A percentile compares a stretch with the other conserved stretches of the same genome.
phyloP scores from a whole-genome alignment of 192 early-diverging fungal genomes.

The Cladochytrium replicatum region DNA sequence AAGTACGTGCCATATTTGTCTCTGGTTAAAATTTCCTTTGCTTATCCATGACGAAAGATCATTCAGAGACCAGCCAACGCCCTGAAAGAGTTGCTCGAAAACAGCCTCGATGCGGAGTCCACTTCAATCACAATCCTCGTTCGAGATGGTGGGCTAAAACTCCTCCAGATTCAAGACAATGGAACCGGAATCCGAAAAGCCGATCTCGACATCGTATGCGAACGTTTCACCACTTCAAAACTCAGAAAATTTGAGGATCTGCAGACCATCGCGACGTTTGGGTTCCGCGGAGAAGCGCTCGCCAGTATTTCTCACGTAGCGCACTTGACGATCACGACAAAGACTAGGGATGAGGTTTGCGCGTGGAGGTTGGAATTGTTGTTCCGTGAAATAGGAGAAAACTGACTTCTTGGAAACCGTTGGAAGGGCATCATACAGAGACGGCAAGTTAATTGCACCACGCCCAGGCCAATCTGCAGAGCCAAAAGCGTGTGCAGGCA shows the following conservation, averaged over 20 bases:
- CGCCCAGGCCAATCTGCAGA: conserved; percentile 63
- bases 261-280: conserved; percentile 75
- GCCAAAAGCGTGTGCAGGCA: conserved; percentile 90
- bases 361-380: conserved; percentile 34
- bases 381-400: neutral
- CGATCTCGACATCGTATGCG: conserved; percentile 85
- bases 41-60: conserved; percentile 42
- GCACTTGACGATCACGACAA: conserved; percentile 66
- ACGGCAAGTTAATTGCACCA: conserved; percentile 72
- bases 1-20: conserved; percentile 36
- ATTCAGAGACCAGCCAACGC: conserved; percentile 94
- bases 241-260: conserved; percentile 78
- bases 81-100: conserved; percentile 94
- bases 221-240: conserved; percentile 94
- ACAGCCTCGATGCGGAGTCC: conserved; percentile 87
- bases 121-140: conserved; percentile 70
- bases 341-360: conserved; percentile 29
- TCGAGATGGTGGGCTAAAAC: conserved; percentile 88
- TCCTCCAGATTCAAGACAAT: conserved; percentile 91
- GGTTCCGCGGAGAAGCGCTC: conserved; percentile 86
- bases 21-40: neutral
- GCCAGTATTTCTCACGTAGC: conserved; percentile 95
- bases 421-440: conserved; percentile 73
- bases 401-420: neutral
- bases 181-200: conserved; percentile 81